Conservation (phyloP, 176 grass and related monocot genomes). For the Aechmea fasciata region DNA sequence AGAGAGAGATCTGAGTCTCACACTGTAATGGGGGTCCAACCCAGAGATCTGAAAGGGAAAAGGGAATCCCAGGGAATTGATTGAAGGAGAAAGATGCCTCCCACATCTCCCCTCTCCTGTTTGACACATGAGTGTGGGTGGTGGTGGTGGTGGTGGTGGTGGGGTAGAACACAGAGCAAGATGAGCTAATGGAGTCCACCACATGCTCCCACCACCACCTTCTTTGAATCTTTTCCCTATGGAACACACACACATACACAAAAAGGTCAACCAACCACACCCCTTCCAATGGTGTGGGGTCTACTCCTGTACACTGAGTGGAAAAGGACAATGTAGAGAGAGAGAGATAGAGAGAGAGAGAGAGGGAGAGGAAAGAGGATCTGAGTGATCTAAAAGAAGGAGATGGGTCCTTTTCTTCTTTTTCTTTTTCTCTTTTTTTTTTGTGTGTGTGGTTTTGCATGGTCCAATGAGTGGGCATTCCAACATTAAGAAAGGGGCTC, state of each 20-base stretch:
- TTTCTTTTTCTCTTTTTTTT: constrained; percentile 5
- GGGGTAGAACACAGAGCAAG: not conserved
- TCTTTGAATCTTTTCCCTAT: constrained; percentile 26
- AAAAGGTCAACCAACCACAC: not conserved
- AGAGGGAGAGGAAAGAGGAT: too few species aligned
- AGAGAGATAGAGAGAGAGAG: too few species aligned
- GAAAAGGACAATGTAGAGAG: too few species aligned
- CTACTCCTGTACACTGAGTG: too few species aligned
- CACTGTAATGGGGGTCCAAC: constrained; percentile 29
- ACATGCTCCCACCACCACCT: constrained; percentile 3
- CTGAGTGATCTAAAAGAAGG: not conserved
- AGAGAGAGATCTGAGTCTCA: constrained; percentile 11
- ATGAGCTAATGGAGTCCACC: constrained; percentile 7
- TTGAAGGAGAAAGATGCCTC: constrained; percentile 25
- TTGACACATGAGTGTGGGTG: constrained; percentile 11
- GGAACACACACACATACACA: not conserved
- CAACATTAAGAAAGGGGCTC: constrained; percentile 25
- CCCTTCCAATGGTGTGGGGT: not conserved
- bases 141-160: not conserved
- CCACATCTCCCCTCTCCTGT: constrained; percentile 1
- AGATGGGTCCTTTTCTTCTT: constrained; percentile 21
- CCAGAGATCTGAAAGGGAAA: constrained; percentile 33
- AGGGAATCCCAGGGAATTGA: constrained; percentile 29
- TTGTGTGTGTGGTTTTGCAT: constrained; percentile 2
- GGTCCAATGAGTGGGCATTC: not conserved